Evolutionary conservation across 305 asterid species (phyloP).

Genomic region (Fraxinus ornus): DNA sequence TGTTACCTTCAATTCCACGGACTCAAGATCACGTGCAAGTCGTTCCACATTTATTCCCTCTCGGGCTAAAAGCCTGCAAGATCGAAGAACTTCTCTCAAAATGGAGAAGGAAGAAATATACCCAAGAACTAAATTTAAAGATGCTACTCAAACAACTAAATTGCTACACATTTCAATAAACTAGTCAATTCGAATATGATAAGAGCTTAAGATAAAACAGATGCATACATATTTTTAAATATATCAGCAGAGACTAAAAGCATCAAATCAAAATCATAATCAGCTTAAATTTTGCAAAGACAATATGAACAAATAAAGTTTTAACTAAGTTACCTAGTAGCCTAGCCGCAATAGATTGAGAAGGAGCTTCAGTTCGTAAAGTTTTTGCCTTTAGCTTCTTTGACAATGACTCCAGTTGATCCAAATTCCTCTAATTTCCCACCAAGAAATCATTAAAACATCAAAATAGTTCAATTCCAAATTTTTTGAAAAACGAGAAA

Average conservation of each 20-base stretch:
- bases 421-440: conserved; percentile 79
- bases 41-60: conserved; percentile 96
- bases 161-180: background rate
- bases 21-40: conserved; percentile 95
- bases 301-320: background rate
- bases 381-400: conserved; percentile 87
- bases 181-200: background rate
- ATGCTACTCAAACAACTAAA: background rate
- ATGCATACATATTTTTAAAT: background rate
- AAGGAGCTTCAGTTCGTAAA: conserved; percentile 81
- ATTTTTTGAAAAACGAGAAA: background rate
- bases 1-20: conserved; percentile 80
- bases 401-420: conserved; percentile 86
- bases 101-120: background rate
- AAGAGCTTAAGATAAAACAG: background rate
- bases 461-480: background rate
- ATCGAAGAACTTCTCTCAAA: background rate
- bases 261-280: background rate
- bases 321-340: conserved; percentile 57
- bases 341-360: conserved; percentile 93
- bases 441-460: conserved; percentile 14
- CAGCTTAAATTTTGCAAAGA: background rate
- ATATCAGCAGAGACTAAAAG: background rate
- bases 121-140: background rate
- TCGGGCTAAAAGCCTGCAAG: conserved; percentile 71